Evolutionary conservation across 106 monocot genomes (phyloP).

Genomic region (Allium fistulosum): DNA sequence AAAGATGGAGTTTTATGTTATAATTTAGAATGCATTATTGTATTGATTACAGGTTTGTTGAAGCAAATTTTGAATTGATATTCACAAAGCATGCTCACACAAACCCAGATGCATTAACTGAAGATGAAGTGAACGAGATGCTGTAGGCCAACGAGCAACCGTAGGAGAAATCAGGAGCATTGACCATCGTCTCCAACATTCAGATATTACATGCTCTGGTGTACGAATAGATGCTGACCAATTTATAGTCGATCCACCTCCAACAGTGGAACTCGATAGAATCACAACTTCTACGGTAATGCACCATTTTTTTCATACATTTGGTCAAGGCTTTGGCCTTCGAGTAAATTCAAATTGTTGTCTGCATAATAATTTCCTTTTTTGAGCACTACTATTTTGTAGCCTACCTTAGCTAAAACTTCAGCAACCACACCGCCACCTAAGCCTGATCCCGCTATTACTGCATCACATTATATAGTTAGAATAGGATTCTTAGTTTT

Average conservation of each 20-base stretch:
- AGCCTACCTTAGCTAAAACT: slow-evolving; percentile 38
- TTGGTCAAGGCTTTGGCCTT: slow-evolving; percentile 16
- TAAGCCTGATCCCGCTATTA: slow-evolving; percentile 46
- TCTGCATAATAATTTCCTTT: slow-evolving; percentile 53
- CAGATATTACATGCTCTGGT: slow-evolving; percentile 29
- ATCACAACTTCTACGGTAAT: slow-evolving; percentile 13
- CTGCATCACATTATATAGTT: slow-evolving; percentile 40
- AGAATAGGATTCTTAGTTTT: not conserved
- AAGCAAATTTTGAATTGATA: not conserved
- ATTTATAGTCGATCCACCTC: no score
- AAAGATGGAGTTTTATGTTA: no score
- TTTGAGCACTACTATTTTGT: slow-evolving; percentile 60
- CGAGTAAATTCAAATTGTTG: no score
- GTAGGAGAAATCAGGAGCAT: not conserved
- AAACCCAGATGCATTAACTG: not conserved
- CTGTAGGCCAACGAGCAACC: not conserved
- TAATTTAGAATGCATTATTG: no score
- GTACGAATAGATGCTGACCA: slow-evolving; percentile 52
- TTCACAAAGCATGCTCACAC: not conserved
- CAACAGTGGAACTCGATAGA: slow-evolving; percentile 36
- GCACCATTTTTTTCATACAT: slow-evolving; percentile 42
- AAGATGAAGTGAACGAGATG: not conserved
- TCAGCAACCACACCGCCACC: slow-evolving; percentile 54
- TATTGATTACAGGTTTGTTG: slow-evolving; percentile 1
- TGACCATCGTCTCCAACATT: slow-evolving; percentile 32